These are phyloP conservation scores for Novymonas esmeraldas DNA, from an alignment of 208 protist genomes.

Conservation along the genomic window DNA sequence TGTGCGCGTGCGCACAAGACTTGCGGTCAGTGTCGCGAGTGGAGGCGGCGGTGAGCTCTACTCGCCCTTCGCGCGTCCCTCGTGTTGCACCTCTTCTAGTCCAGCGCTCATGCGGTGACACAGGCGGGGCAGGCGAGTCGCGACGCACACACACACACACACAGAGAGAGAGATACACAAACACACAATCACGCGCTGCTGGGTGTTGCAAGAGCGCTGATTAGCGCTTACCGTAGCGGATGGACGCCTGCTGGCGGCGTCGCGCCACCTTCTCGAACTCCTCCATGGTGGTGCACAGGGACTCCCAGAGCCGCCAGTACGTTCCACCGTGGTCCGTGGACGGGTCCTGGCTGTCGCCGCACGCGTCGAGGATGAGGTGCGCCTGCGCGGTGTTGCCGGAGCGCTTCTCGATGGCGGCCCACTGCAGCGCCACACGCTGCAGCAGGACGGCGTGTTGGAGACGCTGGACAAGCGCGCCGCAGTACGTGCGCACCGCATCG, in stretches of 20 bases:
- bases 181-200: too few species aligned
- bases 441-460: slow-evolving; percentile 40
- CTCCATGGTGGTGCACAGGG: slow-evolving; percentile 52
- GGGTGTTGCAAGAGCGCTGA: too few species aligned
- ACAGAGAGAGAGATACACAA: too few species aligned
- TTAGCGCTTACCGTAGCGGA: slow-evolving; percentile 37
- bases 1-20: too few species aligned
- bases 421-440: slow-evolving; percentile 74
- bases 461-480: slow-evolving; percentile 40
- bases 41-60: too few species aligned
- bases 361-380: slow-evolving; percentile 68
- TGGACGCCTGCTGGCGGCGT: slow-evolving; percentile 58
- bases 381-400: slow-evolving; percentile 50
- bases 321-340: slow-evolving; percentile 44
- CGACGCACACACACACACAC: too few species aligned
- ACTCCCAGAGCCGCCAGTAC: slow-evolving; percentile 84
- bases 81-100: too few species aligned
- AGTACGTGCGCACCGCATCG: slow-evolving; percentile 42
- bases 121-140: too few species aligned
- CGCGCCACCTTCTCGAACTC: slow-evolving; percentile 74
- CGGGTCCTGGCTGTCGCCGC: slow-evolving; percentile 74
- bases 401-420: slow-evolving; percentile 77
- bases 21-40: too few species aligned
- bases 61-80: too few species aligned
- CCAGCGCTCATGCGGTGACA: too few species aligned